These are phyloP conservation scores for Gracilaria caudata DNA, from an alignment of 23 red algal genomes.

Conservation along the genomic window DNA sequence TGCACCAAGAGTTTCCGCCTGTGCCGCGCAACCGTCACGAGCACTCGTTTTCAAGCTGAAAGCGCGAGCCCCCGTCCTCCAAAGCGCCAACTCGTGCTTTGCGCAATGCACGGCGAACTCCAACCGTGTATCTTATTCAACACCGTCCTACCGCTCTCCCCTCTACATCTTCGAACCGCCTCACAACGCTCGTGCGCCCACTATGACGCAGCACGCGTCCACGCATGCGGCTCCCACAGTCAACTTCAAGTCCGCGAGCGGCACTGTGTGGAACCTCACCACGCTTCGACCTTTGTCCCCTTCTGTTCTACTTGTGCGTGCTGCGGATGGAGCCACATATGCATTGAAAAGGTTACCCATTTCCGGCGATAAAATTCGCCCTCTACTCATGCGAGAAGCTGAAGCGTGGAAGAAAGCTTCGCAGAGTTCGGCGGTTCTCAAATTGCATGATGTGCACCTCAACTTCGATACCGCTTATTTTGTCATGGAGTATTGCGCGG, in stretches of 20 bases:
- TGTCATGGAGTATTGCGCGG: conserved; percentile 41
- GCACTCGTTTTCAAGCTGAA: neutral
- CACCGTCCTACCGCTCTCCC: neutral
- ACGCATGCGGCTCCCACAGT: neutral
- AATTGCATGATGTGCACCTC: conserved; percentile 33
- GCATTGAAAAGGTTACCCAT: conserved; percentile 34
- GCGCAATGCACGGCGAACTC: neutral
- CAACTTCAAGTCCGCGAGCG: conserved; percentile 18
- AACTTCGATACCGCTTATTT: conserved; percentile 27
- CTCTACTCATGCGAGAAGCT: conserved; percentile 14
- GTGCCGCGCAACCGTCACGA: neutral
- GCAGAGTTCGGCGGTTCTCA: conserved; percentile 2
- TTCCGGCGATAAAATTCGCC: conserved; percentile 7
- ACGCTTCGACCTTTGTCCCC: conserved; percentile 43
- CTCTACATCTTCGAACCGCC: neutral
- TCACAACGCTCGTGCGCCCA: neutral
- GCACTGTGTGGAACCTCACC: conserved; percentile 26
- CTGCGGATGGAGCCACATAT: neutral
- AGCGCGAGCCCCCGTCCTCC: too few relatives aligned
- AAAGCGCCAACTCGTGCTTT: too few relatives aligned
- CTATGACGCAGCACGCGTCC: conserved; percentile 36
- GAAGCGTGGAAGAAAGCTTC: conserved; percentile 33
- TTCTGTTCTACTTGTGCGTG: conserved; percentile 41
- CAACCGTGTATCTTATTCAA: neutral
- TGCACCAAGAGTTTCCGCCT: neutral